A percentile compares a stretch with the other conserved stretches of the same genome.
phyloP scores from a whole-genome alignment of 2,329 filamentous ascomycete species.

The Pseudocercospora crystallina region DNA sequence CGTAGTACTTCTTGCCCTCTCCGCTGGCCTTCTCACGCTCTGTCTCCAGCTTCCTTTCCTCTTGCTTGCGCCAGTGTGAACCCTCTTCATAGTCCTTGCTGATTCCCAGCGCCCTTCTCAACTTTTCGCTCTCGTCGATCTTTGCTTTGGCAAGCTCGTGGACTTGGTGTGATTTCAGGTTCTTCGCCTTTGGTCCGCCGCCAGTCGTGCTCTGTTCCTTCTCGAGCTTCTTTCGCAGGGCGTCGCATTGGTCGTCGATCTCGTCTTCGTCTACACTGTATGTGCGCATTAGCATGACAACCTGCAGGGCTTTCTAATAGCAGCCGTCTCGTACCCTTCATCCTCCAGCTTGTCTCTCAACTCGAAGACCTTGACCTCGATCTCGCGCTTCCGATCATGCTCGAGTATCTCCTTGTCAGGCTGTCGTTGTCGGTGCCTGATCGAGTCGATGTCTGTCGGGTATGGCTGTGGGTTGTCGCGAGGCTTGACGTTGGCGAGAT shows the following conservation, averaged over 20 bases:
- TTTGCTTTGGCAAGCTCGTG: constrained; percentile 96
- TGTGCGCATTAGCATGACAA: too few relatives aligned
- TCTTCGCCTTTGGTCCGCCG: constrained; percentile 46
- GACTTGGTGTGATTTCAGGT: constrained; percentile 87
- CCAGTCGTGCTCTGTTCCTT: constrained; percentile 52
- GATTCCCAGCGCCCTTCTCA: constrained; percentile 84
- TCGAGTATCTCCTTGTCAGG: constrained; percentile 92
- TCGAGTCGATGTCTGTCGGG: constrained; percentile 61
- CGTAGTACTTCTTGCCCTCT: background rate
- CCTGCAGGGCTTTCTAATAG: too few relatives aligned
- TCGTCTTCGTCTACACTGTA: constrained; percentile 78
- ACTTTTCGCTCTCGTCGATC: constrained; percentile 87
- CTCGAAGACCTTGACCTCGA: constrained; percentile 93
- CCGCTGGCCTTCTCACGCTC: constrained; percentile 26
- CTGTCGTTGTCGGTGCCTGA: constrained; percentile 75
- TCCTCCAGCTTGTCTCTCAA: constrained; percentile 89
- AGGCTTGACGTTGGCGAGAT: constrained; percentile 81
- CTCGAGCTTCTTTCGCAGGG: constrained; percentile 63
- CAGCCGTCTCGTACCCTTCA: constrained; percentile 61
- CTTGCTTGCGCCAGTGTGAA: constrained; percentile 79
- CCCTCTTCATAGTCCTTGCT: constrained; percentile 83
- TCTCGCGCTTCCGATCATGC: constrained; percentile 84
- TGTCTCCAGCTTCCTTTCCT: constrained; percentile 57
- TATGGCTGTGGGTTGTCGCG: constrained; percentile 81
- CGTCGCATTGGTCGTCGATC: constrained; percentile 75